These are phyloP conservation scores for Ustilago nuda DNA, from an alignment of 1,284 basidiomycete genomes.

Conservation along the genomic window DNA sequence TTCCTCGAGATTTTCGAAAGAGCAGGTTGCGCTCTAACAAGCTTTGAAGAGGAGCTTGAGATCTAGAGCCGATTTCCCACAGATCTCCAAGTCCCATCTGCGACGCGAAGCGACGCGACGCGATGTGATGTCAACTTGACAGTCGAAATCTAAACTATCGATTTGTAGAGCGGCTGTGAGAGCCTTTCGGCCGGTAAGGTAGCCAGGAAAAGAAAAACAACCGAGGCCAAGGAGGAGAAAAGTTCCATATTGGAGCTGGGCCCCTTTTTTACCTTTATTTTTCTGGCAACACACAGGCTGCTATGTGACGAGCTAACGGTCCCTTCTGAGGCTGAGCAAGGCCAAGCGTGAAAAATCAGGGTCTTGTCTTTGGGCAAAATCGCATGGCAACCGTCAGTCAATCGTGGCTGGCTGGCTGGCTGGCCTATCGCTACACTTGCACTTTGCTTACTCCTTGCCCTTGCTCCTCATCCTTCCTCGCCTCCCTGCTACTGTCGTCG, in stretches of 20 bases:
- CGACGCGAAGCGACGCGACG: not conserved
- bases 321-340: no score
- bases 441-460: not conserved
- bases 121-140: not conserved
- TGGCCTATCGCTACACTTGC: not conserved
- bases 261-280: not conserved
- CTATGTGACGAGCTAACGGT: not conserved
- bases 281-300: not conserved
- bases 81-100: no score
- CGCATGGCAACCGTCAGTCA: slow-evolving; percentile 1
- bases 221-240: not conserved
- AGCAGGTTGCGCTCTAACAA: not conserved
- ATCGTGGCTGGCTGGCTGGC: not conserved
- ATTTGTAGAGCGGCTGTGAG: not conserved
- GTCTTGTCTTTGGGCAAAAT: slow-evolving; percentile 9
- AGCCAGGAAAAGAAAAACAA: not conserved
- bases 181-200: not conserved
- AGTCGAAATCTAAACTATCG: not conserved
- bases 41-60: no score
- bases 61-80: no score
- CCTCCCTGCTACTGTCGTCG: not conserved
- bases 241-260: not conserved
- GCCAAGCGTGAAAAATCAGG: slow-evolving; percentile 1
- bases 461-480: not conserved
- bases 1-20: not conserved